Conservation (phyloP, 768 basidiomycete genomes). For the Panaeolus papilionaceus region DNA sequence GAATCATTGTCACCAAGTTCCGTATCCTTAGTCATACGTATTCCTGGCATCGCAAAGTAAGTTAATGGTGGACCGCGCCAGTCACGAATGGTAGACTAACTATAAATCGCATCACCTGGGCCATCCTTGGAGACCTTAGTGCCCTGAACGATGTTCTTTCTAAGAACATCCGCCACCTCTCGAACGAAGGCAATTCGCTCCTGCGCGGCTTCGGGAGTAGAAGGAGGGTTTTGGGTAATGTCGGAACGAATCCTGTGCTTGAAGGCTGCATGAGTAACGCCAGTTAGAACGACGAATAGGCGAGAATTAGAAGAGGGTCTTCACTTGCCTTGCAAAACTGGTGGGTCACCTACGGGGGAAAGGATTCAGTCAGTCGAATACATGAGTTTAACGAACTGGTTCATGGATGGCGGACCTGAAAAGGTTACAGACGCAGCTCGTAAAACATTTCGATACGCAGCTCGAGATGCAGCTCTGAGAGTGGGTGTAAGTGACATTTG, state of each 20-base stretch:
- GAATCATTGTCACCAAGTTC: slow-evolving; percentile 88
- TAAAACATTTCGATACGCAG: slow-evolving; percentile 76
- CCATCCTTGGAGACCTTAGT: slow-evolving; percentile 45
- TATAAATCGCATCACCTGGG: slow-evolving; percentile 57
- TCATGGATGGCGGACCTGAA: slow-evolving; percentile 46
- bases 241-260: slow-evolving; percentile 70
- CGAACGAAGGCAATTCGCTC: slow-evolving; percentile 62
- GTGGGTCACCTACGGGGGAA: slow-evolving; percentile 55
- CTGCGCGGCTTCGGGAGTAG: slow-evolving; percentile 55
- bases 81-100: slow-evolving; percentile 42
- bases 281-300: slow-evolving; percentile 9
- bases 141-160: slow-evolving; percentile 89
- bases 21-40: slow-evolving; percentile 79
- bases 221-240: slow-evolving; percentile 44
- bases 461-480: slow-evolving; percentile 69
- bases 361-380: slow-evolving; percentile 17
- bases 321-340: slow-evolving; percentile 56
- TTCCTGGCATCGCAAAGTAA: slow-evolving; percentile 46
- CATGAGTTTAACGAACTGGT: not conserved
- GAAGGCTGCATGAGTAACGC: slow-evolving; percentile 61
- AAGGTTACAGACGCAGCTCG: slow-evolving; percentile 75
- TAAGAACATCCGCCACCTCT: slow-evolving; percentile 77
- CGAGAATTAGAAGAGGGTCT: not conserved
- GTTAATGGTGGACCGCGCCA: not conserved
- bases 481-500: slow-evolving; percentile 60